phyloP scores from a whole-genome alignment of 148 eudicot species.

The Limonium bicolor region DNA sequence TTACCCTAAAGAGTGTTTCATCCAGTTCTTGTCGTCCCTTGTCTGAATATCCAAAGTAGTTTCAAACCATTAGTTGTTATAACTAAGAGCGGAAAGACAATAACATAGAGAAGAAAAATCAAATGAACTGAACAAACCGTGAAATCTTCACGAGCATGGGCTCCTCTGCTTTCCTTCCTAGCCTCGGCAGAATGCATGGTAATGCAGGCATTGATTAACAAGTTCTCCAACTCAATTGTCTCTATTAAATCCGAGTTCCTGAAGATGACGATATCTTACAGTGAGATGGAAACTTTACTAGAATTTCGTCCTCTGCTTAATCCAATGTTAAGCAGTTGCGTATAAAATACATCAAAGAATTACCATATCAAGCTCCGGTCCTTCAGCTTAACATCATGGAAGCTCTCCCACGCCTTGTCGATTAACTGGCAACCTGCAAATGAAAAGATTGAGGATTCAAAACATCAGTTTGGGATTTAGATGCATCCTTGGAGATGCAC shows the following conservation, averaged over 20 bases:
- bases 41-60: conserved; percentile 31
- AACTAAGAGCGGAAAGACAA: background rate
- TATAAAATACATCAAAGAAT: background rate
- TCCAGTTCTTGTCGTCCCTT: conserved; percentile 89
- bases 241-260: conserved; percentile 97
- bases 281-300: no score
- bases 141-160: conserved; percentile 90
- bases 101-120: background rate
- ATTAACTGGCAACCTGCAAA: conserved; percentile 82
- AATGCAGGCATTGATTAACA: conserved; percentile 85
- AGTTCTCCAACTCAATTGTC: conserved; percentile 89
- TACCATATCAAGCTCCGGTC: conserved; percentile 96
- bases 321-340: background rate
- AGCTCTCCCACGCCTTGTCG: conserved; percentile 88
- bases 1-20: conserved; percentile 93
- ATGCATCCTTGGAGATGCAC: no score
- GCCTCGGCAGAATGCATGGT: conserved; percentile 99
- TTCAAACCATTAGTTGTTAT: conserved; percentile 5
- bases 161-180: conserved; percentile 97
- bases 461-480: no score
- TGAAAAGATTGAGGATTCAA: no score
- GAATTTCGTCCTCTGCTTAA: background rate
- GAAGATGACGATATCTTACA: no score
- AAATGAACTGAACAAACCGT: conserved; percentile 34
- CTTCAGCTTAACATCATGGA: conserved; percentile 76